phyloP scores from a whole-genome alignment of 192 early-diverging fungal genomes.

The Coemansia sp. region DNA sequence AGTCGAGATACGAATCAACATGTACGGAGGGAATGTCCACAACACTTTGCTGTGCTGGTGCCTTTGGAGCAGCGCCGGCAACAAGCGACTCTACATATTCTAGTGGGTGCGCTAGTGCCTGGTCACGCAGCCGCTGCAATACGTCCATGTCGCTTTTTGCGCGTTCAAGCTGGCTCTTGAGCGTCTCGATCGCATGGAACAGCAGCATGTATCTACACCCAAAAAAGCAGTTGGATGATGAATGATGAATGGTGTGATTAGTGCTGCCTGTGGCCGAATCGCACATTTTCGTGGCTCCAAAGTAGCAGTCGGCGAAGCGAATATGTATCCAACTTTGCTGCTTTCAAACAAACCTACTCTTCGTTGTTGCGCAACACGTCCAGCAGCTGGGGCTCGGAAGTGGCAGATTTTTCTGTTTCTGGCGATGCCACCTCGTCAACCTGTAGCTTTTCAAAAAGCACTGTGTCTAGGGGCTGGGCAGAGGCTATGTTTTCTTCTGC shows the following conservation, averaged over 20 bases:
- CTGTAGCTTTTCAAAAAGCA: not conserved
- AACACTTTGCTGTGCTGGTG: slow-evolving; percentile 38
- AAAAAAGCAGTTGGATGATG: not conserved
- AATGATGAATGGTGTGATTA: no score
- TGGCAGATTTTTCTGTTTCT: slow-evolving; percentile 9
- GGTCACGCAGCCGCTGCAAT: slow-evolving; percentile 25
- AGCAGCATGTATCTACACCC: slow-evolving; percentile 45
- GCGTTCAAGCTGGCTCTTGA: slow-evolving; percentile 48
- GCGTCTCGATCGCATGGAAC: slow-evolving; percentile 34
- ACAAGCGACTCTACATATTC: slow-evolving; percentile 40
- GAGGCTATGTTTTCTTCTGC: slow-evolving; percentile 26
- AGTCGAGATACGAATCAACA: slow-evolving; percentile 33
- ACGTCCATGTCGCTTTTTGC: slow-evolving; percentile 50
- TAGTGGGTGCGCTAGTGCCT: slow-evolving; percentile 29
- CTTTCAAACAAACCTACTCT: slow-evolving; percentile 22
- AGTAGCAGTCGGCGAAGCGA: not conserved
- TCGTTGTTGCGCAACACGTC: slow-evolving; percentile 44
- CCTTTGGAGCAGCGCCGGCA: slow-evolving; percentile 16
- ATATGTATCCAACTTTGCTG: no score
- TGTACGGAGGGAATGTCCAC: slow-evolving; percentile 33
- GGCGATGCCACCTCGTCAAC: slow-evolving; percentile 11
- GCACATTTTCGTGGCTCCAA: not conserved
- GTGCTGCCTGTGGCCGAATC: no score
- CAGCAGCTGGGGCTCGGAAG: not conserved
- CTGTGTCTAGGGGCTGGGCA: not conserved